A percentile compares a stretch with the other conserved stretches of the same genome.
Conservation (phyloP, 1,284 basidiomycete species). For the Phylloporus gajari region DNA sequence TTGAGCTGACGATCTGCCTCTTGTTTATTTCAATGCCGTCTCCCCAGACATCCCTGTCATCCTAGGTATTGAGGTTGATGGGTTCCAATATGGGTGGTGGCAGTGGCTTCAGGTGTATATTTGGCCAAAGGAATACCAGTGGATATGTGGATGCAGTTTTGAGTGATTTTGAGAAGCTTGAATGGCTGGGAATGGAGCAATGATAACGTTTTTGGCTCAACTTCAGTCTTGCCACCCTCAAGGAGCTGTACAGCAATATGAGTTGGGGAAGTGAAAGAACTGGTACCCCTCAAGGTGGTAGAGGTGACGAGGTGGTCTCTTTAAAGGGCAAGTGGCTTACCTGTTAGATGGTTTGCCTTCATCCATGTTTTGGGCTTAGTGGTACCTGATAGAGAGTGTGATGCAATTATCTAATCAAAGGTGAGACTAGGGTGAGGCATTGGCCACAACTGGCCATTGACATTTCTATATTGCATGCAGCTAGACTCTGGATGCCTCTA, state of each 20-base stretch:
- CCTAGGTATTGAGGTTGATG: conserved; percentile 40
- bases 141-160: background rate
- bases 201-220: conserved; percentile 95
- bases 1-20: conserved; percentile 95
- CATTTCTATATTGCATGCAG: too few relatives aligned
- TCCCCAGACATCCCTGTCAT: conserved; percentile 56
- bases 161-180: background rate
- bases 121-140: background rate
- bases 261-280: conserved; percentile 86
- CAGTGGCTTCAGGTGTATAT: conserved; percentile 1
- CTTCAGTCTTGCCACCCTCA: conserved; percentile 88
- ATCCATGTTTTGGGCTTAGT: too few relatives aligned
- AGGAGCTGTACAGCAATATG: conserved; percentile 83
- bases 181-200: conserved; percentile 89
- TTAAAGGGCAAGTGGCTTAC: too few relatives aligned
- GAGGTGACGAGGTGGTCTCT: too few relatives aligned
- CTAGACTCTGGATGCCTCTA: too few relatives aligned
- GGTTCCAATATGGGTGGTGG: conserved; percentile 14
- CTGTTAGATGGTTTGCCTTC: too few relatives aligned
- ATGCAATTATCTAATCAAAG: too few relatives aligned
- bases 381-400: too few relatives aligned
- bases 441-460: too few relatives aligned
- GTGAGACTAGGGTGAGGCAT: too few relatives aligned
- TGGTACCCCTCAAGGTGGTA: conserved; percentile 84
- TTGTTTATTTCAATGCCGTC: conserved; percentile 93